These are phyloP conservation scores for Baorangia bicolor DNA, from an alignment of 768 basidiomycete genomes.

Conservation along the genomic window DNA sequence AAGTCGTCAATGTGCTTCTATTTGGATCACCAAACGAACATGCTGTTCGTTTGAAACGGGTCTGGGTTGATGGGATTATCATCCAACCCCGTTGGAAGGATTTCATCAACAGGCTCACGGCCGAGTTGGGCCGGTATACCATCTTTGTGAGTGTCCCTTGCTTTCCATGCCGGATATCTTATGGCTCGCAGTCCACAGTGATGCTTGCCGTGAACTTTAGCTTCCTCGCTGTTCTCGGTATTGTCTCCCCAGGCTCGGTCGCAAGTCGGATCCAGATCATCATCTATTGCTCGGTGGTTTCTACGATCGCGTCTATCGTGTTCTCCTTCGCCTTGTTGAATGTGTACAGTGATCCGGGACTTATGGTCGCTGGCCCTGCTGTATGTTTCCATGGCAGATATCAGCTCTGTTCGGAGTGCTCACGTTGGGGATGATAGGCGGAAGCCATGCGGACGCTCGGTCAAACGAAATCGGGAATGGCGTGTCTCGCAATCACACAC, in stretches of 20 bases:
- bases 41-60: conserved; percentile 7
- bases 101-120: conserved; percentile 4
- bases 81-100: conserved; percentile 12
- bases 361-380: conserved; percentile 1
- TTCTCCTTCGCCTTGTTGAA: conserved; percentile 11
- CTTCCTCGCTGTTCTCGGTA: conserved; percentile 9
- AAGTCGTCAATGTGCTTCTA: too few relatives aligned
- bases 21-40: too few relatives aligned
- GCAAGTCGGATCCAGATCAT: conserved; percentile 1
- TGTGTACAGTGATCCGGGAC: conserved; percentile 8
- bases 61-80: conserved; percentile 9
- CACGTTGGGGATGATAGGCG: not conserved
- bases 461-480: conserved; percentile 1
- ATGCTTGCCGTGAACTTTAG: conserved; percentile 13
- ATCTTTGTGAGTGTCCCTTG: not conserved
- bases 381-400: not conserved
- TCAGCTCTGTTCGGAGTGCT: not conserved
- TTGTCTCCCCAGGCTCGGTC: not conserved
- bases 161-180: not conserved
- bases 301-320: conserved; percentile 7
- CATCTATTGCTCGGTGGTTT: conserved; percentile 9
- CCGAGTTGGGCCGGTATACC: conserved; percentile 7
- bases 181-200: conserved; percentile 10
- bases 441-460: not conserved
- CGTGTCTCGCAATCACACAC: conserved; percentile 13